Evolutionary conservation across 805 yeast genomes (phyloP), one percentile per base, ranked within the genome.

Genomic region (Clavispora santaluciae): DNA sequence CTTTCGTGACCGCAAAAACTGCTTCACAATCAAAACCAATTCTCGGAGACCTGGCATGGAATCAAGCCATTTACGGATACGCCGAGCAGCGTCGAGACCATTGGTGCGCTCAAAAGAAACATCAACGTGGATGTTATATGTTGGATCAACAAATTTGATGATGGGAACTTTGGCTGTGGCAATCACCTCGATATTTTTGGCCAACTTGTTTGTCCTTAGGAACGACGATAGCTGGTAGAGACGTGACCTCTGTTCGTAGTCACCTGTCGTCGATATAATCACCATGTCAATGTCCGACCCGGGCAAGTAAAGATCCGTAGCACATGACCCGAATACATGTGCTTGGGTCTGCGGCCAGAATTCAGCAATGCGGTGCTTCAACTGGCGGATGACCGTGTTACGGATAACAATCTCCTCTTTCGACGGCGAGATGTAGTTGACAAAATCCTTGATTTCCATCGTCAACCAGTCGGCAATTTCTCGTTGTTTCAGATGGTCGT

Each of bases 261-360:
- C 75, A 2, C 82, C 80, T 11, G 67, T 63, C 13, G 71, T 63
- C 17, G 95, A 83, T 3, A 82, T 69, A 18, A 91, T 76, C 34
- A 90, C 97, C 81, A 93, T 82, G 61, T 91, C 99, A 23, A 91
- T 88, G 70, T 91, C 99, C 0, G 96, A 87, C 2, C 95, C 95
- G 0, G 98, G 98, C 13, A 91, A 69, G 56, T 89, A 91, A 45
- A 91, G 66, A 56, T 90, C 96, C 0, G 97, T 90, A 0, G 98
- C 96, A 60, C 78, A 86, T 0, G 97, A 90, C 0, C 99, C 99
- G 68, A 93, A 91, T 6, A 90, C 95, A 46, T 82, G 82, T 4
- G 85, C 77, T 42, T 82, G 84, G 12, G 91, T 80, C 46, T 79
- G 85, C 1, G 81, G 80, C 96, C 97, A 91, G 39, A 82, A 65